These are phyloP conservation scores for Bruguiera hainesii DNA, from an alignment of 441 rosid species.

Conservation along the genomic window DNA sequence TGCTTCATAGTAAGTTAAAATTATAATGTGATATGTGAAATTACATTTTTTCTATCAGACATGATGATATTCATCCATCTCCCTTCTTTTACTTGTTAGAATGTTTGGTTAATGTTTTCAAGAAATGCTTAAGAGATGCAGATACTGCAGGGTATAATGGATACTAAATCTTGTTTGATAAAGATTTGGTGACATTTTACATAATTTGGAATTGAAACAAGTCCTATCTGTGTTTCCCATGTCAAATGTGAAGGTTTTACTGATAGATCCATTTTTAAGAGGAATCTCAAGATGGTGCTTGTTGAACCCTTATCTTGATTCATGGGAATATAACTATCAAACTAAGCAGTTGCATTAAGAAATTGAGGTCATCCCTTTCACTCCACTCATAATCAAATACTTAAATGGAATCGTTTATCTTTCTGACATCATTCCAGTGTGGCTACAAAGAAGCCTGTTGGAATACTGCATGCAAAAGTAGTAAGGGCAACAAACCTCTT, in stretches of 20 bases:
- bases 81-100: too few species aligned
- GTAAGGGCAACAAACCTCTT: constrained; percentile 64
- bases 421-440: constrained; percentile 32
- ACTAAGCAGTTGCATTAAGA: too few species aligned
- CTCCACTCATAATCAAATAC: background rate
- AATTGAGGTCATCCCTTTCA: background rate
- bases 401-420: constrained; percentile 7
- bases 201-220: too few species aligned
- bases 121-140: too few species aligned
- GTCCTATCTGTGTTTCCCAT: too few species aligned
- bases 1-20: constrained; percentile 55
- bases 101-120: too few species aligned
- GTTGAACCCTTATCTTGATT: background rate
- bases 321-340: background rate
- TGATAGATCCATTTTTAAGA: background rate
- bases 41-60: background rate
- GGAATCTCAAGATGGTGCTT: background rate
- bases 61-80: background rate
- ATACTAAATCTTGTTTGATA: too few species aligned
- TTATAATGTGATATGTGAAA: background rate
- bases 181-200: too few species aligned
- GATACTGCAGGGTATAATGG: too few species aligned
- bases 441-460: constrained; percentile 71
- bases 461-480: constrained; percentile 76
- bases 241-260: background rate